Evolutionary conservation across 352 stramenopile genomes (phyloP).

Genomic region (Labyrinthula sp.): DNA sequence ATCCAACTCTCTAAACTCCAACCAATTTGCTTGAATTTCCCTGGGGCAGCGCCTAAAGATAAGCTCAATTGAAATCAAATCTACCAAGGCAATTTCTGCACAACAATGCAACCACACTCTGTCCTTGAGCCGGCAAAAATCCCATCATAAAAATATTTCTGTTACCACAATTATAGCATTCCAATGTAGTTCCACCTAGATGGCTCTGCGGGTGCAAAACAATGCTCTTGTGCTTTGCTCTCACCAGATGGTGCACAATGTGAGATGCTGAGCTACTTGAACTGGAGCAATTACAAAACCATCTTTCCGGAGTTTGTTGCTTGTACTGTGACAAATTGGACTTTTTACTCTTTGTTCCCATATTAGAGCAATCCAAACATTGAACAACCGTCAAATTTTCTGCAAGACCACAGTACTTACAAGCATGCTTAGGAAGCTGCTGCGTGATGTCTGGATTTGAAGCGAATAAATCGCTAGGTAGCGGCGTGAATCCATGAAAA

Average conservation of each 20-base stretch:
- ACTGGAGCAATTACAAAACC: conserved; percentile 83
- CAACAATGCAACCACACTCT: conserved; percentile 86
- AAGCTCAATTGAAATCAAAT: too few species aligned
- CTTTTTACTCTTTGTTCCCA: too few species aligned
- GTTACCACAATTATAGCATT: conserved; percentile 97
- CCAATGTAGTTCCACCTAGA: conserved; percentile 82
- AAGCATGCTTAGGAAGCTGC: conserved; percentile 62
- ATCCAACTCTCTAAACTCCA: conserved; percentile 96
- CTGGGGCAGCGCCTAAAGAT: too few species aligned
- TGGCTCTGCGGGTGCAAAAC: conserved; percentile 76
- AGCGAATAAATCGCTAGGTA: too few species aligned
- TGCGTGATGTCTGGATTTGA: conserved; percentile 44
- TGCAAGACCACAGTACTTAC: conserved; percentile 87
- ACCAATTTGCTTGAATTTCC: conserved; percentile 98
- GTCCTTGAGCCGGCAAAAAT: conserved; percentile 85
- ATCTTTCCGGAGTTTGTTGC: too few species aligned
- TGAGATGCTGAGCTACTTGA: conserved; percentile 77
- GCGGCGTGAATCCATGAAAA: too few species aligned
- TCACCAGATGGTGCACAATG: conserved; percentile 93
- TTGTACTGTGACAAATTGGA: too few species aligned
- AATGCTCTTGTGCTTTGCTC: conserved; percentile 40
- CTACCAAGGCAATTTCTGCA: conserved; percentile 90
- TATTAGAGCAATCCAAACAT: conserved; percentile 78
- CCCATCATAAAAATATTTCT: conserved; percentile 94
- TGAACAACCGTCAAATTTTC: conserved; percentile 81